Evolutionary conservation across 2,329 filamentous ascomycete genomes (phyloP), one percentile per base, ranked within the genome.

Genomic region (Salinomyces thailandicus): DNA sequence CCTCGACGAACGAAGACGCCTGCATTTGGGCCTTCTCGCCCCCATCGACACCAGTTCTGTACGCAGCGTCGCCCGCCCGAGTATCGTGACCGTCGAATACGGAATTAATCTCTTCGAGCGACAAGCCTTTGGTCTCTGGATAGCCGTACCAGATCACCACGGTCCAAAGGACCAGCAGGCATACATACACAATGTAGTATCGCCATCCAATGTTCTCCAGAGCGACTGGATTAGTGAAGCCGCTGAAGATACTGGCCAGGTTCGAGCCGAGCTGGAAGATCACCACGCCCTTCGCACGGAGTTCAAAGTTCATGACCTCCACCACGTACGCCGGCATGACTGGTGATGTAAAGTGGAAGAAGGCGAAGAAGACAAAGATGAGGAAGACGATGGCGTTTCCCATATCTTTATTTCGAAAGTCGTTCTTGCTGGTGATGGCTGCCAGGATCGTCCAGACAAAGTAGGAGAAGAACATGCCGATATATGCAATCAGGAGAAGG

Each of bases 261-360:
- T 15, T 31, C 8, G n/a, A n/a, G n/a, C n/a, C n/a, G n/a, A n/a
- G n/a, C n/a, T n/a, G n/a, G n/a, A n/a, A n/a, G 16, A 71, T 46
- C 5, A 65, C 58, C 50, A 65, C 48, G 35, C 62, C 60, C 53
- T 50, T 61, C 18, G 70, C 61, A 38, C 62, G 60, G 38, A 73
- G 67, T 39, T 58, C 55, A 51, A 64, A 67, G 4, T 63, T 62
- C 19, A 66, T 49, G 41, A 71, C 66, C 48, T 70, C 67, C 33
- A 62, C 60, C 11, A 57, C 54, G 48, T 68, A 70, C 12, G 58
- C 60, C n/a, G n/a, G 49, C 48, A 20, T 42, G 49, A 14, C 36
- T 36, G 41, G 33, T 48, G 28, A 38, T 45, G 35, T 50, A 48
- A 20, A n/a, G n/a, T 45, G 44, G 31, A 48, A 43, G 42, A 46